Base-by-base conservation (phyloP, 2,329 filamentous ascomycete genomes). In the Curvularia lunata region DNA sequence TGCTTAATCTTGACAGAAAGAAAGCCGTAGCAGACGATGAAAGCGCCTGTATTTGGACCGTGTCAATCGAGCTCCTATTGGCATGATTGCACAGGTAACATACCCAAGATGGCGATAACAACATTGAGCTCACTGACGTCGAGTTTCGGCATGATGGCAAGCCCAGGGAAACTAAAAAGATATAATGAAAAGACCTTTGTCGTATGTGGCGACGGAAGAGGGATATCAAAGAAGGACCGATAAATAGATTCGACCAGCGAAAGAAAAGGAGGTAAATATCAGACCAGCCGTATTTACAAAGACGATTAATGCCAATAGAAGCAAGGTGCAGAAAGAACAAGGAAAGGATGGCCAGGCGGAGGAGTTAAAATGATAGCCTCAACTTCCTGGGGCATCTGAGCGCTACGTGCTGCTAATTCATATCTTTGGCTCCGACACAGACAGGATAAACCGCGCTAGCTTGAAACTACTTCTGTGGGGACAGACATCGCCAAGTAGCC, bases 1-100 rank as follows among this genome's bases (percentile, higher is more conserved):
- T 78, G 77, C 72, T 85, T 85, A 62, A 85, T 78, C 69, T 83
- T 81, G 23, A 83, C 78, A 1, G 83, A 84, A 5, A 83, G 74
- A 51, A 84, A 63, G 43, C 83, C 83, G 64, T 81, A 85, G 4
- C 79, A 51, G 1, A 84, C 67, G 21, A 79, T 81, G 65, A 83
- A 85, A 8, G 74, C 72, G 46, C 83, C 82, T 80, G 23, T 32
- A 16, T 3, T 30, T 7, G 2, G 23, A 13, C 5, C 4, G 21
- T 30, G 38, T 55, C 18, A 55, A 19, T 38, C 28, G 46, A 41
- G 2, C 13, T 10, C 13, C 13, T 12, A 34, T 10, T 18, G 12
- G 3, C 23, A 12, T 16, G 13, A 5, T 5, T 7, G 2, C 4
- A 6, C 32, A 25, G 21, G 10, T 40, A 5, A 19, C 77, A 58